phyloP scores from a whole-genome alignment of 768 basidiomycete species.

The Panus rudis region DNA sequence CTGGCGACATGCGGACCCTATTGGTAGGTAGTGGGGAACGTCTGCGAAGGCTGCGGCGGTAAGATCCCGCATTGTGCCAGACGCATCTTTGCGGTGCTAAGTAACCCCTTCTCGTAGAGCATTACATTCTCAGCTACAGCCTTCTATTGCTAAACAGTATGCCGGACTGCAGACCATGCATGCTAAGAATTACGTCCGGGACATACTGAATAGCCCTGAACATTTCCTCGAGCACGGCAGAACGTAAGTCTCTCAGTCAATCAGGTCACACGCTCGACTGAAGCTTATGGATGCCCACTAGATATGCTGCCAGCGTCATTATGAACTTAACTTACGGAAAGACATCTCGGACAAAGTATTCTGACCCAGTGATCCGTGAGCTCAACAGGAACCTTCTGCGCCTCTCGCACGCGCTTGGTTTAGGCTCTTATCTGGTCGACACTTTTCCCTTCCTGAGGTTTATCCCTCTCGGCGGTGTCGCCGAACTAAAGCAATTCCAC shows the following conservation, averaged over 20 bases:
- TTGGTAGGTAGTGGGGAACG: constrained; percentile 22
- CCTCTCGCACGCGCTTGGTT: constrained; percentile 30
- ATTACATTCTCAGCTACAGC: constrained; percentile 29
- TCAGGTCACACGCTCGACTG: background rate
- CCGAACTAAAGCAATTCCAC: constrained; percentile 49
- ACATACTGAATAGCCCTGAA: constrained; percentile 27
- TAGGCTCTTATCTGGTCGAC: constrained; percentile 31
- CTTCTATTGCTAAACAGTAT: constrained; percentile 25
- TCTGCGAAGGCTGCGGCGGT: constrained; percentile 25
- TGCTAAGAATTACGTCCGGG: constrained; percentile 28
- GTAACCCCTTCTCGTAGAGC: constrained; percentile 15
- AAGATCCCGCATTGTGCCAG: background rate
- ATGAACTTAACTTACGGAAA: constrained; percentile 35
- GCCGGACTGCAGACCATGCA: constrained; percentile 26
- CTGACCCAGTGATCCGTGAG: constrained; percentile 28
- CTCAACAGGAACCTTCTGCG: constrained; percentile 29
- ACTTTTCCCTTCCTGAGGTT: constrained; percentile 27
- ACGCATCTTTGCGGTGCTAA: background rate
- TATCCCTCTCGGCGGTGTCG: constrained; percentile 52
- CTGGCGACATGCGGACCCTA: constrained; percentile 27
- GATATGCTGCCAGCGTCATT: constrained; percentile 33
- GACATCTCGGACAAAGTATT: constrained; percentile 29
- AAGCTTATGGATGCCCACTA: constrained; percentile 3
- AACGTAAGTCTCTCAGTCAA: constrained; percentile 16
- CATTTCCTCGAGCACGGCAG: constrained; percentile 28